phyloP scores from a whole-genome alignment of 805 yeast genomes.

The Blastobotrys robertii region DNA sequence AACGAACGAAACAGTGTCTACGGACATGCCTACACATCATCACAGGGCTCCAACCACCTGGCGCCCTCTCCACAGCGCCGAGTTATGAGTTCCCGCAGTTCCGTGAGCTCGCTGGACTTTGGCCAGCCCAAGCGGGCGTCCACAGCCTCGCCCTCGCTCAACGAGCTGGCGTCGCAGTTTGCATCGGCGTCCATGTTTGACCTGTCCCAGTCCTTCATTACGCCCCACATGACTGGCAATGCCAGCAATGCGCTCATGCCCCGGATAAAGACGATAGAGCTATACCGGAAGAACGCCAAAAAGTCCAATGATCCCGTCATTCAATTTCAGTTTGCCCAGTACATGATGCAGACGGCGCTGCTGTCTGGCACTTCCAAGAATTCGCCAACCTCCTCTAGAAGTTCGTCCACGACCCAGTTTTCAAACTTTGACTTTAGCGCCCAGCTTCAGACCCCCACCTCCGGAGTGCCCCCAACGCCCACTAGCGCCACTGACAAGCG shows the following conservation, averaged over 20 bases:
- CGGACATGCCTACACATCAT: constrained; percentile 23
- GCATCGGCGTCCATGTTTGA: constrained; percentile 21
- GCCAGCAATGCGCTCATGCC: constrained; percentile 41
- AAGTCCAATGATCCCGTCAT: constrained; percentile 77
- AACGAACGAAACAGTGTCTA: constrained; percentile 1
- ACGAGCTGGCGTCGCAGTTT: constrained; percentile 11
- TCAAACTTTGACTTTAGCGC: too few relatives aligned
- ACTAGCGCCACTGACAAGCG: constrained; percentile 1
- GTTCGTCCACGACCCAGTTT: too few relatives aligned
- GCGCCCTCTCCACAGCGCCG: constrained; percentile 6
- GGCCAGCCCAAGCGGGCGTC: constrained; percentile 8
- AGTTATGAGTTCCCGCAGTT: constrained; percentile 7
- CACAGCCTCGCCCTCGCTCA: constrained; percentile 10
- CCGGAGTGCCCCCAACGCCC: constrained; percentile 2
- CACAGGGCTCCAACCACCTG: constrained; percentile 8
- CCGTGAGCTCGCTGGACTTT: constrained; percentile 10
- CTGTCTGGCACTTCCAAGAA: constrained; percentile 16
- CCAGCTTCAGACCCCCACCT: not conserved
- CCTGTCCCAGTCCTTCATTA: constrained; percentile 18
- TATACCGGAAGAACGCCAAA: constrained; percentile 78
- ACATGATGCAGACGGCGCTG: constrained; percentile 77
- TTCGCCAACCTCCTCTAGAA: not conserved
- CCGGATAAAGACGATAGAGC: constrained; percentile 72
- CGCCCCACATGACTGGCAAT: constrained; percentile 17
- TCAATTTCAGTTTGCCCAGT: constrained; percentile 86